Conservation (phyloP, 1,284 basidiomycete genomes). For the Schizopora paradoxa region DNA sequence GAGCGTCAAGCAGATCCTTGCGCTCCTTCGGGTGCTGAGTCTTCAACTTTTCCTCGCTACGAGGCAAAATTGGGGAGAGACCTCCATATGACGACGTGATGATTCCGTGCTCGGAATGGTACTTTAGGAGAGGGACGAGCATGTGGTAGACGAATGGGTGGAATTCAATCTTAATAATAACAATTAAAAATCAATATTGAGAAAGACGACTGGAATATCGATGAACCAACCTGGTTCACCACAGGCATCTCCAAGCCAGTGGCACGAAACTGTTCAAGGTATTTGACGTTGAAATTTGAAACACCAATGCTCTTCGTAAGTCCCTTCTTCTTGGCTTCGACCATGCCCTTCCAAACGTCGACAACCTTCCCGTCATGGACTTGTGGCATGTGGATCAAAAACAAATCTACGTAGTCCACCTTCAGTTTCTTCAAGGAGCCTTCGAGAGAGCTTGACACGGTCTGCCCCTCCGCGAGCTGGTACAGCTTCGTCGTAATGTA, state of each 20-base stretch:
- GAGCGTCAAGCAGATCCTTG: conserved; percentile 44
- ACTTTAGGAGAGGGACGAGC: conserved; percentile 46
- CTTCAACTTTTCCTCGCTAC: no score
- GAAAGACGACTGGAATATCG: background rate
- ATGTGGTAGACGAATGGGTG: conserved; percentile 74
- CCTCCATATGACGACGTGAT: conserved; percentile 65
- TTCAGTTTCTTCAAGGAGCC: conserved; percentile 56
- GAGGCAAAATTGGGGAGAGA: conserved; percentile 53
- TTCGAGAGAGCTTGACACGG: conserved; percentile 46
- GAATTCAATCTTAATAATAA: conserved; percentile 57
- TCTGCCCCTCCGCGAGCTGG: conserved; percentile 33
- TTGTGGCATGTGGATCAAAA: conserved; percentile 65
- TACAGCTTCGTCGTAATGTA: conserved; percentile 66
- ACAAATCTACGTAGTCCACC: conserved; percentile 70
- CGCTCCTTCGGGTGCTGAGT: no score
- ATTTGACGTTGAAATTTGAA: conserved; percentile 70
- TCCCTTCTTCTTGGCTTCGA: conserved; percentile 60
- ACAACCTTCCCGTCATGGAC: conserved; percentile 41
- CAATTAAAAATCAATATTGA: background rate
- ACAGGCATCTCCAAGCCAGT: conserved; percentile 57
- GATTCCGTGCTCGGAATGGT: conserved; percentile 59
- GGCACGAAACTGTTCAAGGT: conserved; percentile 60
- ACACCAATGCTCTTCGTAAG: conserved; percentile 79
- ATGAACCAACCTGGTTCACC: conserved; percentile 70
- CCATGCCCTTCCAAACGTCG: conserved; percentile 67